phyloP scores from a whole-genome alignment of 768 basidiomycete genomes.

The Lenzites betulinus region DNA sequence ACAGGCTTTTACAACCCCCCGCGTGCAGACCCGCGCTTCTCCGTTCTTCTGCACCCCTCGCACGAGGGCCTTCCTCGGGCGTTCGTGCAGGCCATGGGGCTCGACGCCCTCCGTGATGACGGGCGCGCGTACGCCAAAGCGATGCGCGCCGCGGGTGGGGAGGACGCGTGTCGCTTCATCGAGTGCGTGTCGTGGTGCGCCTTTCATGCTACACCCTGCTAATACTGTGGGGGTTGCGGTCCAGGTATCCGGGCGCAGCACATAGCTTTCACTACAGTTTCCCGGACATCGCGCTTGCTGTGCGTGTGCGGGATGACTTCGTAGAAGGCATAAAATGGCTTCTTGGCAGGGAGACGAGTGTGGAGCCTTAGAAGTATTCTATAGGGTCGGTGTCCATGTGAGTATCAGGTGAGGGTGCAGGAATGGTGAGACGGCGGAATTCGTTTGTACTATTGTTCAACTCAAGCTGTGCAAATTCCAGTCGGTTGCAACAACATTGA shows the following conservation, averaged over 20 bases:
- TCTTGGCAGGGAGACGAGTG: constrained; percentile 8
- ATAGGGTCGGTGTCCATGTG: too few relatives aligned
- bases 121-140: constrained; percentile 29
- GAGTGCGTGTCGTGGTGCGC: neutral
- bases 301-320: constrained; percentile 22
- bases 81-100: constrained; percentile 28
- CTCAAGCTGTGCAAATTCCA: too few relatives aligned
- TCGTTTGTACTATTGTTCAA: too few relatives aligned
- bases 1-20: constrained; percentile 1
- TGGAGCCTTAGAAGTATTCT: too few relatives aligned
- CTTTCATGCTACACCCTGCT: neutral
- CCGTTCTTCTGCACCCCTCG: constrained; percentile 24
- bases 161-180: neutral
- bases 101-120: constrained; percentile 33
- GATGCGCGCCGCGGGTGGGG: constrained; percentile 26
- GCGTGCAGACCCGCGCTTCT: constrained; percentile 14
- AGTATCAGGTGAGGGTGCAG: too few relatives aligned
- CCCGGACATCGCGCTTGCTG: constrained; percentile 2
- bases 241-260: constrained; percentile 5
- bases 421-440: too few relatives aligned
- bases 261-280: constrained; percentile 9
- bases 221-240: neutral
- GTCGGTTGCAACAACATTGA: too few relatives aligned
- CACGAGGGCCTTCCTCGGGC: constrained; percentile 26
- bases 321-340: constrained; percentile 26